phyloP scores from a whole-genome alignment of 2,329 filamentous ascomycete genomes.

The Diplocarpon mali region DNA sequence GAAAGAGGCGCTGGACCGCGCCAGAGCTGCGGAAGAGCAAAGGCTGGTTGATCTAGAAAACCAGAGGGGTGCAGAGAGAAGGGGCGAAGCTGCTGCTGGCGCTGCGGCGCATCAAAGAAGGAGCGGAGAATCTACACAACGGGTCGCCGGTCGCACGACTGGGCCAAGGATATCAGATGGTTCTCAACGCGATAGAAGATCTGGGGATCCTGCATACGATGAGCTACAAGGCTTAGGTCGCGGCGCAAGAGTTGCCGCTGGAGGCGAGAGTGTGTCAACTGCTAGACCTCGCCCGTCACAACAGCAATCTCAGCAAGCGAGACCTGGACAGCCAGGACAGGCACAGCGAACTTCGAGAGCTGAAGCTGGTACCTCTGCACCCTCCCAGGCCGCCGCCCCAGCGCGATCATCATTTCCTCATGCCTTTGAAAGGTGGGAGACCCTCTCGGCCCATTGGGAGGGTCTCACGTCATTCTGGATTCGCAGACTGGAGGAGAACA shows the following conservation, averaged over 20 bases:
- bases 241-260: conserved; percentile 17
- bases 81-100: conserved; percentile 43
- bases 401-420: conserved; percentile 74
- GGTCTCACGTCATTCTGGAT: conserved; percentile 97
- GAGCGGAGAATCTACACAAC: conserved; percentile 11
- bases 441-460: conserved; percentile 94
- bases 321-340: conserved; percentile 12
- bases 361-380: conserved; percentile 6
- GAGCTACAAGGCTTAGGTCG: conserved; percentile 22
- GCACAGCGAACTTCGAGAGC: conserved; percentile 9
- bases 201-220: conserved; percentile 13
- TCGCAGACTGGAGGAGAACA: conserved; percentile 79
- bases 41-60: conserved; percentile 43
- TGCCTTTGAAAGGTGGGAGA: conserved; percentile 96
- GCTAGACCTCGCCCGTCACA: conserved; percentile 24
- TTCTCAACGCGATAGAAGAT: conserved; percentile 24
- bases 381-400: conserved; percentile 5
- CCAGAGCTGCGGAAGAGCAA: conserved; percentile 44
- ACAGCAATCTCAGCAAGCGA: conserved; percentile 11
- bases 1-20: conserved; percentile 33
- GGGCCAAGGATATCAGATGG: conserved; percentile 24
- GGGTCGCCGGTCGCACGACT: conserved; percentile 13
- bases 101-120: conserved; percentile 28
- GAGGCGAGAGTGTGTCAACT: conserved; percentile 21
- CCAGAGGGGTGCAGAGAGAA: conserved; percentile 45